These are phyloP conservation scores for Alternaria sp. DNA, from an alignment of 2,329 filamentous ascomycete species.

Conservation along the genomic window DNA sequence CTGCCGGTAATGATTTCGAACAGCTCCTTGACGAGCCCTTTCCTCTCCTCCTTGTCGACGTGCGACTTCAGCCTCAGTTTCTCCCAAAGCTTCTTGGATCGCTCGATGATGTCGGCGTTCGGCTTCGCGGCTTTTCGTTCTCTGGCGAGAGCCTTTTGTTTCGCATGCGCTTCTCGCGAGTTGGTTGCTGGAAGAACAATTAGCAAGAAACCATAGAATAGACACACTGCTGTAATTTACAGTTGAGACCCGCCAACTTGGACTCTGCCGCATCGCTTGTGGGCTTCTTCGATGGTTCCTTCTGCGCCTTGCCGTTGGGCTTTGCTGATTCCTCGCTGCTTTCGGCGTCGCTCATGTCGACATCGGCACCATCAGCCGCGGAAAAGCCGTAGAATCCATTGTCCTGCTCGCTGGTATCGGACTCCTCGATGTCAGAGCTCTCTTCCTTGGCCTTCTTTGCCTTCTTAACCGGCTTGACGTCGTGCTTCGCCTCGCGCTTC, in stretches of 20 bases:
- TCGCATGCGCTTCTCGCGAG: constrained; percentile 85
- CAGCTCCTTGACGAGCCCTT: constrained; percentile 85
- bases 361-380: constrained; percentile 37
- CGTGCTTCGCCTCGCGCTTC: constrained; percentile 39
- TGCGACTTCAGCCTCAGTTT: constrained; percentile 90
- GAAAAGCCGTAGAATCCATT: constrained; percentile 49
- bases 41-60: constrained; percentile 85
- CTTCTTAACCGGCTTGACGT: constrained; percentile 37
- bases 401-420: constrained; percentile 47
- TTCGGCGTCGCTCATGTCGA: constrained; percentile 32
- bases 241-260: constrained; percentile 38
- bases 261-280: constrained; percentile 32
- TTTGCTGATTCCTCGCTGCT: constrained; percentile 27
- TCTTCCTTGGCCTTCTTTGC: constrained; percentile 41
- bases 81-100: constrained; percentile 98
- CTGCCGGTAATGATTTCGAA: constrained; percentile 90
- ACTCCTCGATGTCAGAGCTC: constrained; percentile 43
- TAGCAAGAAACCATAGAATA: constrained; percentile 11
- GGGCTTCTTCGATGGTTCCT: constrained; percentile 28
- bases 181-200: constrained; percentile 66
- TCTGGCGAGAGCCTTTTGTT: constrained; percentile 86
- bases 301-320: constrained; percentile 29
- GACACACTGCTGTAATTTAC: constrained; percentile 20
- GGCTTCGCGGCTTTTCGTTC: constrained; percentile 94
- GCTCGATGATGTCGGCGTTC: constrained; percentile 85